Base-by-base conservation (phyloP, 2,329 filamentous ascomycete species). In the Simplicillium sp. region DNA sequence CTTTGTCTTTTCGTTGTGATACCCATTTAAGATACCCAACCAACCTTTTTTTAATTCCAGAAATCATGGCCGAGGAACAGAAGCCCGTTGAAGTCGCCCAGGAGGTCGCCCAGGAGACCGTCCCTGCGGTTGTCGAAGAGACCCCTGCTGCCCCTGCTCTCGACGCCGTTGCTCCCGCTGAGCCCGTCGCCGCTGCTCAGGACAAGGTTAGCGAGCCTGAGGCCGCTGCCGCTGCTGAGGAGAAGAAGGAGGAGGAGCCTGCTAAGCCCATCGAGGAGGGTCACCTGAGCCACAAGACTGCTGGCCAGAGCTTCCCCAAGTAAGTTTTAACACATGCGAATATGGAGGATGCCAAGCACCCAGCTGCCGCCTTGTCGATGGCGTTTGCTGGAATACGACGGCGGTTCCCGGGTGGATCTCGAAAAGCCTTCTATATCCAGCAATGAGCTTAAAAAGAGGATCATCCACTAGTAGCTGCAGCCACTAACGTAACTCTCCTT, bases 271-370 rank as follows among this genome's bases (percentile, higher is more conserved):
- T 90, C 47, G 82, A 84, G 61, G 88, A 94, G 66, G 90, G 89
- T 47, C 71, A 79, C 53, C 77, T 97, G 40, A 84, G 85, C 63
- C 87, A 94, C 82, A 95, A 96, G 80, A 84, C 78, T 44, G 82
- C 85, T 45, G 86, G 86, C 60, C 75, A 89, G 49, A 75, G 71
- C 66, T 80, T 77, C 61, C 82, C 90, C 70, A 96, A 94, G 89
- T 95, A 76, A 72, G 86, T 63, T 14, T 31, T 11, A 20, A 32
- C n/a, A 17, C 14, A 15, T 6, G 5, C 32, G 12, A 7, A 40
- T 3, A 3, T 6, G 15, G 5, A 9, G 5, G 20, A n/a, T n/a
- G n/a, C n/a, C 20, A 9, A 25, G 20, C 20, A 25, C 20, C 5
- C 5, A 5, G 9, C 5, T 6, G 20, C 6, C 20, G 20, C 9